These are phyloP conservation scores for Cryptosporidium sp. DNA, from an alignment of 169 alveolate genomes.

Conservation along the genomic window DNA sequence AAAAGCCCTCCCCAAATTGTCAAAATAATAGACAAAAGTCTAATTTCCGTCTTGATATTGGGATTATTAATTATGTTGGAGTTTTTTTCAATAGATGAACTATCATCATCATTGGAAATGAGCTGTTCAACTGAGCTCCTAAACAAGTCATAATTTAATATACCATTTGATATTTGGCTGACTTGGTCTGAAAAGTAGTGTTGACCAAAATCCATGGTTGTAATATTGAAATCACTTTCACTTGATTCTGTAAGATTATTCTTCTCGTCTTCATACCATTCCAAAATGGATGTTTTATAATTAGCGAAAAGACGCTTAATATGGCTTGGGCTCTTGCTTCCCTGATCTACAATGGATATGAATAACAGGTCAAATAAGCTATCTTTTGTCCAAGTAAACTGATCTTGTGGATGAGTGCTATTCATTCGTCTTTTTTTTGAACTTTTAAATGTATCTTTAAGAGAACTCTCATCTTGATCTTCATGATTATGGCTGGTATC, in stretches of 20 bases:
- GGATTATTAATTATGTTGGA: not conserved
- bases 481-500: not conserved
- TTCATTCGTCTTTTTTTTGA: slow-evolving; percentile 39
- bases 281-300: slow-evolving; percentile 22
- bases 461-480: not conserved
- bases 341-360: slow-evolving; percentile 29
- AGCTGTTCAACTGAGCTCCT: not conserved
- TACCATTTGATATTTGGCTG: slow-evolving; percentile 12
- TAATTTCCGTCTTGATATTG: not conserved
- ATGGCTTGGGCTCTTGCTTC: slow-evolving; percentile 59
- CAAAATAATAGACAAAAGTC: slow-evolving; percentile 14
- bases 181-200: slow-evolving; percentile 18
- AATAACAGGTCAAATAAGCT: slow-evolving; percentile 36
- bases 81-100: not conserved
- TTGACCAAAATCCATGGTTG: not conserved
- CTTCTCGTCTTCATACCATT: not conserved
- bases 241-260: not conserved
- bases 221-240: not conserved
- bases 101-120: not conserved
- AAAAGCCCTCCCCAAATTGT: slow-evolving; percentile 53
- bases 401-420: not conserved
- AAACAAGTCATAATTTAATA: slow-evolving; percentile 1
- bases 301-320: slow-evolving; percentile 33
- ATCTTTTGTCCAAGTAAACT: slow-evolving; percentile 34
- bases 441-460: slow-evolving; percentile 5